These are phyloP conservation scores for Adansonia digitata DNA, from an alignment of 345 rosid species.

Conservation along the genomic window DNA sequence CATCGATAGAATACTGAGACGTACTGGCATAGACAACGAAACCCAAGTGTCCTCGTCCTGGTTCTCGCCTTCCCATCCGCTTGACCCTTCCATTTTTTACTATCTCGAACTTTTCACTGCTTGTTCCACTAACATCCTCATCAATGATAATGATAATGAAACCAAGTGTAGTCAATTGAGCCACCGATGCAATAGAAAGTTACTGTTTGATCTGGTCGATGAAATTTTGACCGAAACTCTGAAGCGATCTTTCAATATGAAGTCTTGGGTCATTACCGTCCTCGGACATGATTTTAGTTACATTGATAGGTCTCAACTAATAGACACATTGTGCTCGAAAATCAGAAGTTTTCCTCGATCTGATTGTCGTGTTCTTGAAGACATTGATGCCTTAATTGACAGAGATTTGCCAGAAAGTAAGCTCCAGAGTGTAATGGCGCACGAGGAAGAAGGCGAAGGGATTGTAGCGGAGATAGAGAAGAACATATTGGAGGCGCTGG, in stretches of 20 bases:
- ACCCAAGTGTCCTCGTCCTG: constrained; percentile 41
- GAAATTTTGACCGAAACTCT: constrained; percentile 56
- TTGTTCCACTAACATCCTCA: neutral
- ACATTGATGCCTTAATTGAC: constrained; percentile 53
- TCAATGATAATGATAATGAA: neutral
- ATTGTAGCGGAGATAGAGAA: constrained; percentile 45
- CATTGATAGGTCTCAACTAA: constrained; percentile 39
- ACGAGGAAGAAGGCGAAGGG: constrained; percentile 53
- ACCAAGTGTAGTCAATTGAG: constrained; percentile 19
- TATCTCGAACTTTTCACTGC: constrained; percentile 40
- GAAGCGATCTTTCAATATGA: constrained; percentile 44
- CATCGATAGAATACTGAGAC: constrained; percentile 44
- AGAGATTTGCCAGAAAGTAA: constrained; percentile 40
- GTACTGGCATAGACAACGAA: constrained; percentile 47
- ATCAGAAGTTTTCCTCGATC: constrained; percentile 44
- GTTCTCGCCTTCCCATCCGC: constrained; percentile 66
- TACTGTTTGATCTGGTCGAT: constrained; percentile 57
- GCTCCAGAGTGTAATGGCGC: constrained; percentile 11
- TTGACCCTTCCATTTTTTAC: constrained; percentile 65
- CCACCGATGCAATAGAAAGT: constrained; percentile 54
- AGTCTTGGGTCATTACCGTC: constrained; percentile 41
- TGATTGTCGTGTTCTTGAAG: constrained; percentile 57
- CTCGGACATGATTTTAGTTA: neutral
- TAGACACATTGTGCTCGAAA: constrained; percentile 27
- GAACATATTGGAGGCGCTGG: constrained; percentile 39